Evolutionary conservation across 2,329 filamentous ascomycete species (phyloP), one percentile per base, ranked within the genome.

Genomic region (Pseudopithomyces maydicus): DNA sequence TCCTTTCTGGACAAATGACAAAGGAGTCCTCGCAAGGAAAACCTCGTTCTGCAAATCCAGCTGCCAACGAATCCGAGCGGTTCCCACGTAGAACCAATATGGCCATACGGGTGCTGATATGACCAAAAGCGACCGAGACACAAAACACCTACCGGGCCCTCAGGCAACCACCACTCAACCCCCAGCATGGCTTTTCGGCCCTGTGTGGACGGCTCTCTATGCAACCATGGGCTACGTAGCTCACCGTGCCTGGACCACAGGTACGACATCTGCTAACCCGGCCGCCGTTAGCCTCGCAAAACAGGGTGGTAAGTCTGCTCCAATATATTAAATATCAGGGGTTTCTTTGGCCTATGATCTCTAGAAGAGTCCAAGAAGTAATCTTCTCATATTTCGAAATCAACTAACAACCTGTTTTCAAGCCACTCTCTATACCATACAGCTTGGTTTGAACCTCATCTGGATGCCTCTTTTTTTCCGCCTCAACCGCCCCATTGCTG

Each of bases 401-500:
- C 4, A 10, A 48, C 45, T 48, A 33, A 48, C 14, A 8, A 11
- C 23, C 11, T 38, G 12, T 19, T 12, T 38, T 36, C 10, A 22
- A 64, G 88, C 91, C 56, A 91, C 89, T 0, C 83, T 97, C 29
- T 97, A 97, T 80, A 90, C 90, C 2, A 81, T 92, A 57, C 93
- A 97, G 78, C 87, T 97, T 6, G 90, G 84, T 11, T 82, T 97
- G 50, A 97, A 97, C 74, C 81, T 96, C 29, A 76, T 89, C 52
- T 98, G 91, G 91, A 97, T 92, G 85, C 94, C 94, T 12, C 84
- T 97, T 11, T 97, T 97, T 84, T 97, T 97, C 73, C 84, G 85
- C n/a, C 72, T 89, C 49, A 88, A 88, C 62, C 85, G 86, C 15
- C 92, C 92, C 1, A 82, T 89, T 51, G 85, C 87, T 70, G 92